Evolutionary conservation across 2,329 filamentous ascomycete genomes (phyloP).

Genomic region (Beauveria medogensis): DNA sequence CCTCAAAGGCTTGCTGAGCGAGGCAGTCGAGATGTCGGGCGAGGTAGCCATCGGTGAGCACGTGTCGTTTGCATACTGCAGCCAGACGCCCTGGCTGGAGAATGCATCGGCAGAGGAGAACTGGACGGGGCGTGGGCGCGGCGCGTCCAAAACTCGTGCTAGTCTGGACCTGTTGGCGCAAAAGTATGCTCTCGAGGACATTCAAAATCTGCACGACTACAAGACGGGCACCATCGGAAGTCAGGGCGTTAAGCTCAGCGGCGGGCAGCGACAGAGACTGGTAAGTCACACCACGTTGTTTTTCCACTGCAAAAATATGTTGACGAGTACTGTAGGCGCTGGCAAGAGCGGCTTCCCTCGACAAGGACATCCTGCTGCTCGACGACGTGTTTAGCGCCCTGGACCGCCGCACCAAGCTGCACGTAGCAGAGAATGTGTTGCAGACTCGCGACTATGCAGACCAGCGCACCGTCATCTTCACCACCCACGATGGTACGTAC

Average conservation of each 20-base stretch:
- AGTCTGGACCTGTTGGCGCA: neutral
- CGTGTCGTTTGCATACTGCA: neutral
- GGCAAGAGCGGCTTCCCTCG: neutral
- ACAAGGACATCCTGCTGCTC: neutral
- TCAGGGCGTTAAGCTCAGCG: conserved; percentile 1
- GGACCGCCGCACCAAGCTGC: neutral
- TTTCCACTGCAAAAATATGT: neutral
- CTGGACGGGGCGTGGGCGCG: neutral
- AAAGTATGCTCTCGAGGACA: neutral
- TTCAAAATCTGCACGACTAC: neutral
- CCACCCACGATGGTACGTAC: neutral
- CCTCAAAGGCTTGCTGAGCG: neutral
- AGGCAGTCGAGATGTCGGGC: neutral
- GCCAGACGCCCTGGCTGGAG: conserved; percentile 2
- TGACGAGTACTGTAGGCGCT: neutral
- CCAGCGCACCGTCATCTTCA: neutral
- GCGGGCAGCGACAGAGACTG: conserved; percentile 4
- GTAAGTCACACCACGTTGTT: neutral
- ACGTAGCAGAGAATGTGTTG: neutral
- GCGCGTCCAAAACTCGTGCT: neutral
- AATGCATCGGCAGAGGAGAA: conserved; percentile 1
- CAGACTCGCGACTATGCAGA: neutral
- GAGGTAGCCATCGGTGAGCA: neutral
- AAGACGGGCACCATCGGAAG: conserved; percentile 1
- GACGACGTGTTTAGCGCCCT: conserved; percentile 1